Conservation (phyloP, 2,329 filamentous ascomycete species). For the Fusarium austroafricanum region DNA sequence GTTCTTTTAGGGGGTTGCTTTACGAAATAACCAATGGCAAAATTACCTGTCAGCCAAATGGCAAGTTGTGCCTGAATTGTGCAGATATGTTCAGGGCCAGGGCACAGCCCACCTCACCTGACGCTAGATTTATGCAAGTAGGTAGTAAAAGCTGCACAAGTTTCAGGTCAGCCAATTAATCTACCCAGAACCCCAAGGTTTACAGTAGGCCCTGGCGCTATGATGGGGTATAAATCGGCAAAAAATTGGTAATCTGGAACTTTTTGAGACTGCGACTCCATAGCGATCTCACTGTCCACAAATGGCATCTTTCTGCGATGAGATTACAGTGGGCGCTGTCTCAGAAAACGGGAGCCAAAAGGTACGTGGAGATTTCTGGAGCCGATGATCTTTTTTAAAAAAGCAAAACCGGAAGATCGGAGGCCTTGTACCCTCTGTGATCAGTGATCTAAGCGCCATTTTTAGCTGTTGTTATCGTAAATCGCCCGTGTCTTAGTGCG, state of each 20-base stretch:
- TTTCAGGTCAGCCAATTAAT: slow-evolving; percentile 5
- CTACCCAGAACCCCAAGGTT: not conserved
- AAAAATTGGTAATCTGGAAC: not conserved
- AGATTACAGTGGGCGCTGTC: not conserved
- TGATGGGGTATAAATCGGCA: not conserved
- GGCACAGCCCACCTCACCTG: not conserved
- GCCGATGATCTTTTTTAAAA: not conserved
- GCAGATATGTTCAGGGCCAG: not conserved
- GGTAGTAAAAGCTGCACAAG: not conserved
- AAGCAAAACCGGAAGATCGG: slow-evolving; percentile 16
- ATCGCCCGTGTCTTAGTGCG: slow-evolving; percentile 16
- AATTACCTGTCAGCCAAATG: not conserved
- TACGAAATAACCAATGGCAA: slow-evolving; percentile 6
- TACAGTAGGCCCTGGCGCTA: not conserved
- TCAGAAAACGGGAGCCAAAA: not conserved
- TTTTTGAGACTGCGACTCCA: slow-evolving; percentile 4
- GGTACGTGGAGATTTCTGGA: not conserved
- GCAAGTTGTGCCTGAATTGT: not conserved
- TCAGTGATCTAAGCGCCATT: slow-evolving; percentile 12
- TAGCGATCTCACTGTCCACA: not conserved
- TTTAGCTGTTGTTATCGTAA: not conserved
- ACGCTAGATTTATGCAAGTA: not conserved
- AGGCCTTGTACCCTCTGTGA: slow-evolving; percentile 6
- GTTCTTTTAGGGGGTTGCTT: too few relatives aligned
- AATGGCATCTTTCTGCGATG: not conserved